Evolutionary conservation across 2,329 filamentous ascomycete species (phyloP), one percentile per base, ranked within the genome.

Genomic region (Lachnellula hyalina): DNA sequence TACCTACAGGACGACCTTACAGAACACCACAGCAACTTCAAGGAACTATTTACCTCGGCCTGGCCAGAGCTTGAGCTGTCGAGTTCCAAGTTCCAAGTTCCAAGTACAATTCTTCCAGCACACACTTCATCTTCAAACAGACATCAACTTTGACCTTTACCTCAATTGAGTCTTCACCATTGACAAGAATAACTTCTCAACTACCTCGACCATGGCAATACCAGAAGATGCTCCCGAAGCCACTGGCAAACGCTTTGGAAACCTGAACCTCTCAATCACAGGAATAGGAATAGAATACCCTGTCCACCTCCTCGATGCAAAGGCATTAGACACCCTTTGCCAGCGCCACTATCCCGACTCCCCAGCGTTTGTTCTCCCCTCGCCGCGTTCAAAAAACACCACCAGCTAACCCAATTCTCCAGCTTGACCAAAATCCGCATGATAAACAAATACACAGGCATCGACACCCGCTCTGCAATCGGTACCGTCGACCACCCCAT

Each of bases 391-490:
- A 34, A 45, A 25, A 17, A 12, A 12, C 9, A 35, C 15, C 32
- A 23, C 46, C 60, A 44, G 58, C 52, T 47, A 49, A 49, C 21
- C 34, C 23, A 21, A 41, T 21, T 12, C 40, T 60, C 14, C 59
- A 86, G 82, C 35, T 83, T 86, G 78, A 74, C 75, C 57, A 86
- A 86, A 65, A 77, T 86, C 25, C 75, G 83, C 52, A 73, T 76
- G 15, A 85, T 86, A 66, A 87, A 86, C 70, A 74, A 77, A 53
- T 85, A 77, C 62, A 87, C 84, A 1, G 84, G 84, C 56, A 86
- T 86, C 56, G 83, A 85, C 50, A 72, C 74, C 34, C 79, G 84
- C 51, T 83, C 83, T 12, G 83, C 83, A 12, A 77, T 87, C 61
- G 83, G 82, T 54, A 78, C 75, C 3, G 76, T 79, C 11, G 79